Base-by-base conservation (phyloP, 2,329 filamentous ascomycete species). In the Claviceps sp. region DNA sequence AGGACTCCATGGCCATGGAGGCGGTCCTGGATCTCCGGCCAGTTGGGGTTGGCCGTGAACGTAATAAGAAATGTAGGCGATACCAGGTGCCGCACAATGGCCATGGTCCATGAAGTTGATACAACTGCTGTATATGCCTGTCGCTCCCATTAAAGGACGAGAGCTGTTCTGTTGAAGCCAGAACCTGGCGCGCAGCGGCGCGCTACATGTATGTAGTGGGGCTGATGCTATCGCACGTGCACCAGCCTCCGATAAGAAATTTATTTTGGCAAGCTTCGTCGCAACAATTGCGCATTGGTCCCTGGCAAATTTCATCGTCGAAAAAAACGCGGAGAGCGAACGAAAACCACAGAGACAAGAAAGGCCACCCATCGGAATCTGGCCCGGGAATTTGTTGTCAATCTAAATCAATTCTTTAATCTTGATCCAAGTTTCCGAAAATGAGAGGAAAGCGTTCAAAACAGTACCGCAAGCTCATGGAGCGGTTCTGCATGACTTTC, bases 401-500 rank as follows among this genome's bases (percentile, higher is more conserved):
- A 30, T 30, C 2, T 11, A 30, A 11, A 11, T 11, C 4, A 11
- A 11, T 11, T 30, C 9, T 11, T 11, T 11, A 34, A 11, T 34
- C 30, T 34, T 34, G 30, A 34, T 34, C 9, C 30, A 34, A 34
- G 30, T 34, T 34, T 34, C 30, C 20, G 8, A 46, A 59, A 5
- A 74, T 74, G 68, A 72, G 73, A 62, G 73, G 72, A 50, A 76
- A 76, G 63, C 67, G 75, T 14, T 73, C 72, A 22, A 77, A 77
- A 58, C 73, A 76, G 59, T 78, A 78, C 60, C 73, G 75, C 60
- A 96, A 96, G 81, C 82, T 96, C 63, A 94, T 98, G 84, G 84
- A 89, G 70, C 85, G 91, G 65, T 95, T 90, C 77, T 82, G 84
- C 64, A 78, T 91, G 67, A 83, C 82, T 55, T 96, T 95, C 65